These are phyloP conservation scores for Neonectria faginata DNA, from an alignment of 2,329 filamentous ascomycete genomes.

Conservation along the genomic window DNA sequence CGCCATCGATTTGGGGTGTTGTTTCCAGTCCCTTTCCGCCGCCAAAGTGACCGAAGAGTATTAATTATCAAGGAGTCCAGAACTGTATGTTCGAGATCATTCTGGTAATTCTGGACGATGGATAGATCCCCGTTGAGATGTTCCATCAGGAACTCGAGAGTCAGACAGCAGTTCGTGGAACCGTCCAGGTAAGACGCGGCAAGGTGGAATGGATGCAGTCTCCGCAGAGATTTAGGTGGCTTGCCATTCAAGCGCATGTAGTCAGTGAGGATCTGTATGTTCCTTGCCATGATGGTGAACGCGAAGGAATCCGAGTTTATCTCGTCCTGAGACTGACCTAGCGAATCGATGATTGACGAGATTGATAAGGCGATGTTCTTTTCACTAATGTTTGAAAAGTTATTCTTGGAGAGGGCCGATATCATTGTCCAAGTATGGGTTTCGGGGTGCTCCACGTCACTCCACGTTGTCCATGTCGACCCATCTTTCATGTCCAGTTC, in stretches of 20 bases:
- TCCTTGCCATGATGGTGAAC: constrained; percentile 11
- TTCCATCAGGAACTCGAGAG: rapidly evolving
- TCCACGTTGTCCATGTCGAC: neutral
- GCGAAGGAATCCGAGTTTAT: neutral
- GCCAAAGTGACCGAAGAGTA: neutral
- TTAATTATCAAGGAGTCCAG: constrained; percentile 1
- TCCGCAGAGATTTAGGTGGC: neutral
- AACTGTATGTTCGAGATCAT: neutral
- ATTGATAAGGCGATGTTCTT: neutral
- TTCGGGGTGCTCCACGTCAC: neutral
- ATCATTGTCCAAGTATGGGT: neutral
- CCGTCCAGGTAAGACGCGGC: constrained; percentile 13
- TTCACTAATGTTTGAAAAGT: neutral
- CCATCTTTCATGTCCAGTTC: neutral
- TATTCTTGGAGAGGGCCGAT: neutral
- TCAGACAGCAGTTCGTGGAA: neutral
- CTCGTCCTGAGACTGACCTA: neutral
- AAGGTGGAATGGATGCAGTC: constrained; percentile 2
- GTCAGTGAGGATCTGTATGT: no score
- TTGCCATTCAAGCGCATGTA: no score
- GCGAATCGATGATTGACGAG: neutral
- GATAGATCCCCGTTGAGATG: neutral
- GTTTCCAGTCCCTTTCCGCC: no score
- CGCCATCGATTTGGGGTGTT: no score
- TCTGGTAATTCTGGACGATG: no score